Conservation (phyloP, 192 early-diverging fungal species). For the Funneliformis geosporum region DNA sequence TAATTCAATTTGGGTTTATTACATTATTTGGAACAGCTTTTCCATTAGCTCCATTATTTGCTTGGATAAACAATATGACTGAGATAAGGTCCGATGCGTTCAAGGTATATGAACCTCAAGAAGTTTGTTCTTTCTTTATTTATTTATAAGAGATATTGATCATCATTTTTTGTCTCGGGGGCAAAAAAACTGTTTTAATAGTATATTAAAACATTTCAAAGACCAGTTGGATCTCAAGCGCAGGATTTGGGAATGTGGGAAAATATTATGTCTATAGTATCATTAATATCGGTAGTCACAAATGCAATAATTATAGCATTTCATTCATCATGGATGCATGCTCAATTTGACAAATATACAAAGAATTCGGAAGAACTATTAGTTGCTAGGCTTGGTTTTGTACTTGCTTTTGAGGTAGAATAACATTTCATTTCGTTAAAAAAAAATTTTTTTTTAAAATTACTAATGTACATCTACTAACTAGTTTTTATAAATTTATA, state of each 20-base stretch:
- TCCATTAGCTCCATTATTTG: constrained; percentile 70
- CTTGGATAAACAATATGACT: constrained; percentile 57
- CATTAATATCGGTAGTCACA: constrained; percentile 45
- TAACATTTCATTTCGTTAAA: neutral
- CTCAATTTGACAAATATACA: constrained; percentile 27
- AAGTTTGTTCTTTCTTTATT: neutral
- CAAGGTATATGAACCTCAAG: constrained; percentile 35
- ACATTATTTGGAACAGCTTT: constrained; percentile 65
- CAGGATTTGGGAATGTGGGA: constrained; percentile 52
- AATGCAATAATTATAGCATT: constrained; percentile 49
- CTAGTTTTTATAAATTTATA: constrained; percentile 19
- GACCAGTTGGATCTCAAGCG: constrained; percentile 41
- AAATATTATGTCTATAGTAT: constrained; percentile 39
- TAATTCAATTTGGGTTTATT: constrained; percentile 73
- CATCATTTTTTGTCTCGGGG: too few relatives aligned
- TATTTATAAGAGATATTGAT: neutral
- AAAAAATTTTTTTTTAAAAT: neutral
- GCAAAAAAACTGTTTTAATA: neutral
- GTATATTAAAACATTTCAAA: constrained; percentile 32
- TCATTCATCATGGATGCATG: constrained; percentile 42
- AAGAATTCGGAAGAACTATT: neutral
- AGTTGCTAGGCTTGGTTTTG: constrained; percentile 38
- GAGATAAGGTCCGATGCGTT: constrained; percentile 63
- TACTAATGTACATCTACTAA: neutral
- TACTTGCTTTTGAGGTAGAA: constrained; percentile 49